Evolutionary conservation across 164 flowering plant genomes (phyloP).

Genomic region (Platanus orientalis): DNA sequence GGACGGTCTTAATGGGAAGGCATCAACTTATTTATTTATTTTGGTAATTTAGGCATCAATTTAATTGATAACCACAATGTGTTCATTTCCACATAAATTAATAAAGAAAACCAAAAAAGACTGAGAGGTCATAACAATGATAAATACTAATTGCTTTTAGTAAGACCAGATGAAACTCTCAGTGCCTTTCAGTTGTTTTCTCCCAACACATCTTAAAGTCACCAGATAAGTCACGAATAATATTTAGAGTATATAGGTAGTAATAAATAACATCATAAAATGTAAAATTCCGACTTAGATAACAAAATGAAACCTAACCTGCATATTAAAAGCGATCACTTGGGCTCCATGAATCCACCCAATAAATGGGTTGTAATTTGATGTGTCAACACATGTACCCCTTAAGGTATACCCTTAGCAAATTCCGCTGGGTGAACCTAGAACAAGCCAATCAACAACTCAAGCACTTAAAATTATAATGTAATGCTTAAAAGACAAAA

Average conservation of each 20-base stretch:
- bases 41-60: too few relatives aligned
- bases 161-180: not conserved
- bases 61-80: too few relatives aligned
- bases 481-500: too few relatives aligned
- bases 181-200: not conserved
- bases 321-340: constrained; percentile 54
- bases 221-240: not conserved
- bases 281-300: not conserved
- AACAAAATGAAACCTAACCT: constrained; percentile 21
- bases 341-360: constrained; percentile 55
- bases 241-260: not conserved
- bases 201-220: not conserved
- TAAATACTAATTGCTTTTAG: too few relatives aligned
- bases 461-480: not conserved
- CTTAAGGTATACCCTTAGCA: constrained; percentile 43
- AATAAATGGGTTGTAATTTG: constrained; percentile 40
- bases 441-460: constrained; percentile 3
- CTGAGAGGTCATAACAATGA: too few relatives aligned
- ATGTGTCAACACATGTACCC: constrained; percentile 35
- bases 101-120: too few relatives aligned
- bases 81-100: too few relatives aligned
- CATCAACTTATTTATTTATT: too few relatives aligned
- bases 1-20: not conserved
- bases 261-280: not conserved
- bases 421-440: constrained; percentile 42